Conservation (phyloP, 2,329 filamentous ascomycete species). For the Sclerotinia spermophila region DNA sequence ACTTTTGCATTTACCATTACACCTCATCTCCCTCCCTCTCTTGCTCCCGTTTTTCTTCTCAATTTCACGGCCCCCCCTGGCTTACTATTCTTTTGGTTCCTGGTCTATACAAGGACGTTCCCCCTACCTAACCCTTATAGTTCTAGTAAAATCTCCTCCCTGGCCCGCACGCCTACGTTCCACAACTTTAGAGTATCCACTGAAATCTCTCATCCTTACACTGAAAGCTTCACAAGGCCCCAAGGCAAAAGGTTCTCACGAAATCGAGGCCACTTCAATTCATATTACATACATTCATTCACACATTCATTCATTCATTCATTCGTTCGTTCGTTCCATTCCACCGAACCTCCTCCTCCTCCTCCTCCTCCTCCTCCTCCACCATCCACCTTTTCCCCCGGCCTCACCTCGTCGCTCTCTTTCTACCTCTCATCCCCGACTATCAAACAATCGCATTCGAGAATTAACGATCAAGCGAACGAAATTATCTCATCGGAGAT, state of each 20-base stretch:
- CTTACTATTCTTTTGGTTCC: constrained; percentile 5
- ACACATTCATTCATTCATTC: constrained; percentile 12
- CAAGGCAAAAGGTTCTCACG: constrained; percentile 8
- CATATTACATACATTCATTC: too few relatives aligned
- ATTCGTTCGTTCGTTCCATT: constrained; percentile 11
- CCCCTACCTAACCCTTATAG: constrained; percentile 4
- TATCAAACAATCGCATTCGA: not conserved
- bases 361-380: not conserved
- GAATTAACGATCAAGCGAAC: constrained; percentile 29
- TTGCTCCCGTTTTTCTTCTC: not conserved
- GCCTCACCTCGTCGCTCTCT: constrained; percentile 5
- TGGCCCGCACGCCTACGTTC: constrained; percentile 2
- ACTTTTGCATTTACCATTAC: not conserved
- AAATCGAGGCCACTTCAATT: constrained; percentile 18
- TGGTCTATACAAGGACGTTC: constrained; percentile 5
- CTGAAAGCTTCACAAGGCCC: constrained; percentile 16
- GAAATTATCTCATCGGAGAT: constrained; percentile 18
- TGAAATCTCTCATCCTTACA: constrained; percentile 1
- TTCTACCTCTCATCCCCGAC: constrained; percentile 9
- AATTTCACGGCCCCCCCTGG: constrained; percentile 5
- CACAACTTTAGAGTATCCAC: constrained; percentile 6
- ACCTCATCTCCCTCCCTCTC: not conserved
- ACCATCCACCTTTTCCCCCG: constrained; percentile 1
- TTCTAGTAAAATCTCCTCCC: not conserved
- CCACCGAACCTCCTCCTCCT: not conserved